phyloP scores from a whole-genome alignment of 139 green algal genomes.

The Chlorella sp. region DNA sequence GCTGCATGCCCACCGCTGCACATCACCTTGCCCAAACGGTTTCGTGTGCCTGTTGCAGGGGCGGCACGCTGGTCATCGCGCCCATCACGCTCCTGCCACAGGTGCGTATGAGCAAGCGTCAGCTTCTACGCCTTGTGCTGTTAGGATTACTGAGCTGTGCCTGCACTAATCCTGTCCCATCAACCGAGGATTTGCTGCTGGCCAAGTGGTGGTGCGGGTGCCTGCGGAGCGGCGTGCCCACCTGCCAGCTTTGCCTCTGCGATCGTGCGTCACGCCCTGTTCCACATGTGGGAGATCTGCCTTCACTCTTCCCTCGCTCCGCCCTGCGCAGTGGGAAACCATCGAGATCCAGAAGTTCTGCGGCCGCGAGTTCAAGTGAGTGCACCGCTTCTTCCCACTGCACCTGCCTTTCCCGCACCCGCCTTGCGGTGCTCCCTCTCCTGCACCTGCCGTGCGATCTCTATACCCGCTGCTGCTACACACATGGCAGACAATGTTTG shows the following conservation, averaged over 20 bases:
- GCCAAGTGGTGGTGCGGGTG: not conserved
- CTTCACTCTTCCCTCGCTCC: too few species aligned
- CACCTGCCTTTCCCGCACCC: not conserved
- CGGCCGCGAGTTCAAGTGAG: not conserved
- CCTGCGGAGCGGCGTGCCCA: not conserved
- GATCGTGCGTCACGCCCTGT: not conserved
- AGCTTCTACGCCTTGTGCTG: not conserved
- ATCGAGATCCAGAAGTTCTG: conserved; percentile 8
- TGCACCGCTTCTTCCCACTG: not conserved
- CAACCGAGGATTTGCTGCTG: too few species aligned
- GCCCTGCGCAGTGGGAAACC: not conserved
- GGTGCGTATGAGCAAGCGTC: too few species aligned
- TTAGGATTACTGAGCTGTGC: not conserved
- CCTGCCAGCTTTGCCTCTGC: too few species aligned
- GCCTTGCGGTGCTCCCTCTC: too few species aligned
- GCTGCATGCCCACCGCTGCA: not conserved
- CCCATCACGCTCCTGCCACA: conserved; percentile 8
- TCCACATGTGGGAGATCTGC: too few species aligned
- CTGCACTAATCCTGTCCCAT: not conserved
- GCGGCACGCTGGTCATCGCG: conserved; percentile 2
- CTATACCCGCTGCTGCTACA: too few species aligned
- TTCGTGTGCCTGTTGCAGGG: not conserved
- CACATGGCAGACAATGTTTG: too few species aligned
- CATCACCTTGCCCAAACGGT: not conserved
- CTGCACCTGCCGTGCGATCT: too few species aligned